phyloP scores from a whole-genome alignment of 768 basidiomycete species.

The Boletus pseudopeckii region DNA sequence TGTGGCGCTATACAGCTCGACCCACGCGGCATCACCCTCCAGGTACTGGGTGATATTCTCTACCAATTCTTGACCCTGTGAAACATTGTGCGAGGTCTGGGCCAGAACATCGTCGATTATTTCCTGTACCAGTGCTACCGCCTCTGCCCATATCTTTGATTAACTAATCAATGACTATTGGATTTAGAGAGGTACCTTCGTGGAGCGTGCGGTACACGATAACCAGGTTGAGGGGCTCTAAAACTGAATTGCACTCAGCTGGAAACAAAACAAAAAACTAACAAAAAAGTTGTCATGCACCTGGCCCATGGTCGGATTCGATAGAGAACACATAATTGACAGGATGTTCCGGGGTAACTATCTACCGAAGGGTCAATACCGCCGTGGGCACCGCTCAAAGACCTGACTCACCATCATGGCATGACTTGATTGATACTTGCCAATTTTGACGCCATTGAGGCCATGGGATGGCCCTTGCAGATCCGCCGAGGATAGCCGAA shows the following conservation, averaged over 20 bases:
- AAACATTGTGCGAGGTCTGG: constrained; percentile 31
- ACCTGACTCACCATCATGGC: constrained; percentile 44
- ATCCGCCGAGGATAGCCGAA: constrained; percentile 66
- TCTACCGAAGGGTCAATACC: constrained; percentile 43
- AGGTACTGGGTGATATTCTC: constrained; percentile 54
- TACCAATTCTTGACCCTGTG: constrained; percentile 43
- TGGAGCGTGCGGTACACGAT: constrained; percentile 78
- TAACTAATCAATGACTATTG: not conserved
- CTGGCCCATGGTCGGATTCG: constrained; percentile 59
- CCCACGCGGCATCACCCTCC: constrained; percentile 63
- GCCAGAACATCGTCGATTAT: constrained; percentile 43
- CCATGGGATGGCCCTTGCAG: constrained; percentile 46
- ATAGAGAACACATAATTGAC: constrained; percentile 80
- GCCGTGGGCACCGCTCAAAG: not conserved
- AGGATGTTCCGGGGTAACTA: constrained; percentile 69
- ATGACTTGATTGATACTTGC: constrained; percentile 45
- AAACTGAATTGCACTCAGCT: constrained; percentile 40
- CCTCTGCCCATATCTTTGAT: constrained; percentile 45
- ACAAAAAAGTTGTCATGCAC: constrained; percentile 32
- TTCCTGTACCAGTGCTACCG: constrained; percentile 56
- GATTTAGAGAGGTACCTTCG: constrained; percentile 54
- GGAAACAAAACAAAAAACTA: not conserved
- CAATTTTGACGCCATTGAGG: constrained; percentile 50
- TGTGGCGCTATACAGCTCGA: constrained; percentile 64
- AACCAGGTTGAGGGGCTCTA: constrained; percentile 57